Percentiles rank a stretch among this genome's conserved stretches.
Conservation (phyloP, 352 stramenopile genomes). For the Plasmopara muralis region DNA sequence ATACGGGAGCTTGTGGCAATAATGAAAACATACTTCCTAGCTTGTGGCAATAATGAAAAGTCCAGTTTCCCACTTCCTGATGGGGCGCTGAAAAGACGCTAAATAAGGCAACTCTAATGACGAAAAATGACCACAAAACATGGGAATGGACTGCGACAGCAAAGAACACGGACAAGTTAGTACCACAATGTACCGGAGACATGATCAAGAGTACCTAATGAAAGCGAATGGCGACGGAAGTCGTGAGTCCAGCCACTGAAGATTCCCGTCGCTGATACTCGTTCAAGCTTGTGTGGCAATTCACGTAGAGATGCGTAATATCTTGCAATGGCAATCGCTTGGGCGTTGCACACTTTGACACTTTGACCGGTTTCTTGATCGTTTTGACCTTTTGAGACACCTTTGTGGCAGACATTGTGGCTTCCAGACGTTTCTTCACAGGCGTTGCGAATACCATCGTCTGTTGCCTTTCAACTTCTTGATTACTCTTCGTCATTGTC, state of each 20-base stretch:
- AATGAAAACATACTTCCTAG: neutral
- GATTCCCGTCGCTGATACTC: conserved; percentile 13
- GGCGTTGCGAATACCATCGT: conserved; percentile 14
- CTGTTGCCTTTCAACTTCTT: conserved; percentile 1
- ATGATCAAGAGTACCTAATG: conserved; percentile 25
- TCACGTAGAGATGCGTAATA: conserved; percentile 61
- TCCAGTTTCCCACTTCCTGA: neutral
- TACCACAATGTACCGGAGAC: neutral
- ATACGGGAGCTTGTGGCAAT: neutral
- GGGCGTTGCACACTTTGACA: conserved; percentile 21
- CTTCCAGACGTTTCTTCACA: conserved; percentile 23
- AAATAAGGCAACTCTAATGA: conserved; percentile 26
- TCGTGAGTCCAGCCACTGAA: conserved; percentile 25
- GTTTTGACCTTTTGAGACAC: neutral
- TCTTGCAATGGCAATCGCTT: conserved; percentile 51
- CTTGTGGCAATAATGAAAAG: neutral
- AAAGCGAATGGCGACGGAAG: conserved; percentile 45
- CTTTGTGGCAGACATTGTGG: conserved; percentile 25
- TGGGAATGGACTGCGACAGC: neutral
- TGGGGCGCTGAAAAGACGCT: conserved; percentile 11
- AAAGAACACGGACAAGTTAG: neutral
- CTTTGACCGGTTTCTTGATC: conserved; percentile 12
- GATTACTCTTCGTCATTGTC: neutral
- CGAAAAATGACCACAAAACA: conserved; percentile 7
- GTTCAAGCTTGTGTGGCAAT: conserved; percentile 21